A percentile compares a stretch with the other conserved stretches of the same genome.
Conservation (phyloP, 176 grass and related monocot genomes). For the Coix lacrymajobi region DNA sequence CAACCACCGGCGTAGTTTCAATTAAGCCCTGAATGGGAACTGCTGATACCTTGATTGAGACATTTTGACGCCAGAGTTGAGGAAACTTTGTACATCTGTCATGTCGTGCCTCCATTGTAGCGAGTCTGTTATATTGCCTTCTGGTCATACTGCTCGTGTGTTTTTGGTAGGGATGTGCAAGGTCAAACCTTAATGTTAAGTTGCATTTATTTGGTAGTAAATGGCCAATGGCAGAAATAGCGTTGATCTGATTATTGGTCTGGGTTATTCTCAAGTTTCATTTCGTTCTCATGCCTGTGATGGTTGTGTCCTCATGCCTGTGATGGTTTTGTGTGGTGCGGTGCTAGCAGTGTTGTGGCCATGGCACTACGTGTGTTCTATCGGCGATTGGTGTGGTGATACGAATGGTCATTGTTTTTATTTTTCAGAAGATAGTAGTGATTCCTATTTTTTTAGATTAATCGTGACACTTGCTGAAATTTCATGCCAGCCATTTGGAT, state of each 20-base stretch:
- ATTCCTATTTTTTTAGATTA: background rate
- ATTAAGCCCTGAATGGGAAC: conserved; percentile 23
- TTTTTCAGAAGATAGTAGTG: background rate
- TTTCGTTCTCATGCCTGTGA: background rate
- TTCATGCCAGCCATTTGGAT: background rate
- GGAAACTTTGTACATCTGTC: conserved; percentile 3
- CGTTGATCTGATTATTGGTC: background rate
- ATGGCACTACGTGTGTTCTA: background rate
- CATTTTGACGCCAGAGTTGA: conserved; percentile 40
- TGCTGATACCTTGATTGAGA: conserved; percentile 28
- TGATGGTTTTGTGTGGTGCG: background rate
- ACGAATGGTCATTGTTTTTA: background rate
- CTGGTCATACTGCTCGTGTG: conserved; percentile 14
- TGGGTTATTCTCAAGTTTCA: background rate
- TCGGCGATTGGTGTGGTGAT: background rate
- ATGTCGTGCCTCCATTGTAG: conserved; percentile 32
- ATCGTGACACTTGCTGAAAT: background rate
- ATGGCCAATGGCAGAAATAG: conserved; percentile 3
- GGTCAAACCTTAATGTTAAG: background rate
- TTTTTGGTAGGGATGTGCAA: conserved; percentile 50
- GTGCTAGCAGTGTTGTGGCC: background rate
- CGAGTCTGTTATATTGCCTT: conserved; percentile 3
- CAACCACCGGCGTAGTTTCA: conserved; percentile 72
- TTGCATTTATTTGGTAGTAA: conserved; percentile 21
- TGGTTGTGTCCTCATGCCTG: background rate